Percentiles rank a stretch among this genome's conserved stretches.
Conservation (phyloP, 1,284 basidiomycete genomes). For the Albatrellus sp. region DNA sequence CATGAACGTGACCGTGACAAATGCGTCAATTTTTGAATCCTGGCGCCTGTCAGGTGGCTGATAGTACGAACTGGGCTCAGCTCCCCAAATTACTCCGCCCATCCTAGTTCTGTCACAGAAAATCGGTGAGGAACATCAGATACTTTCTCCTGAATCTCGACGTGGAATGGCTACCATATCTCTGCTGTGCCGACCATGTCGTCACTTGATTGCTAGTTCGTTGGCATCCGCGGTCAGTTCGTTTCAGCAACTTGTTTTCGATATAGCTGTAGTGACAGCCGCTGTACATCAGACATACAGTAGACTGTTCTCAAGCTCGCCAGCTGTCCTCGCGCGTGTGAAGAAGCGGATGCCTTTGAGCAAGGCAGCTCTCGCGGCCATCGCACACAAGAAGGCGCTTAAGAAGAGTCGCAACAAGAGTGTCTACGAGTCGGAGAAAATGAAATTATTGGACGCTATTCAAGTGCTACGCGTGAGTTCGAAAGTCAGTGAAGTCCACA, state of each 20-base stretch:
- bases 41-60: too few relatives aligned
- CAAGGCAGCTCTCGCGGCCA: conserved; percentile 56
- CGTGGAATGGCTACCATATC: too few relatives aligned
- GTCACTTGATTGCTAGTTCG: not conserved
- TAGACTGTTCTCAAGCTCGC: conserved; percentile 34
- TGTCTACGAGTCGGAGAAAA: conserved; percentile 46
- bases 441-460: conserved; percentile 52
- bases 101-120: too few relatives aligned
- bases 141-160: too few relatives aligned
- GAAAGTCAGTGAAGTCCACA: not conserved
- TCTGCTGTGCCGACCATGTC: conserved; percentile 4
- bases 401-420: conserved; percentile 24
- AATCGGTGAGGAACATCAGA: too few relatives aligned
- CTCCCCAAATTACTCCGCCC: too few relatives aligned
- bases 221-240: not conserved
- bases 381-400: conserved; percentile 25
- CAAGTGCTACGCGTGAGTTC: conserved; percentile 21
- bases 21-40: too few relatives aligned
- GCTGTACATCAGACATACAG: not conserved
- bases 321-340: conserved; percentile 28
- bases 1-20: too few relatives aligned
- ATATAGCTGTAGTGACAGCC: too few relatives aligned
- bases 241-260: too few relatives aligned
- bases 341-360: conserved; percentile 41
- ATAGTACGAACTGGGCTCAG: too few relatives aligned